A percentile compares a stretch with the other conserved stretches of the same genome.
These are phyloP conservation scores for Manihot esculenta DNA, from an alignment of 441 rosid species.

Conservation along the genomic window DNA sequence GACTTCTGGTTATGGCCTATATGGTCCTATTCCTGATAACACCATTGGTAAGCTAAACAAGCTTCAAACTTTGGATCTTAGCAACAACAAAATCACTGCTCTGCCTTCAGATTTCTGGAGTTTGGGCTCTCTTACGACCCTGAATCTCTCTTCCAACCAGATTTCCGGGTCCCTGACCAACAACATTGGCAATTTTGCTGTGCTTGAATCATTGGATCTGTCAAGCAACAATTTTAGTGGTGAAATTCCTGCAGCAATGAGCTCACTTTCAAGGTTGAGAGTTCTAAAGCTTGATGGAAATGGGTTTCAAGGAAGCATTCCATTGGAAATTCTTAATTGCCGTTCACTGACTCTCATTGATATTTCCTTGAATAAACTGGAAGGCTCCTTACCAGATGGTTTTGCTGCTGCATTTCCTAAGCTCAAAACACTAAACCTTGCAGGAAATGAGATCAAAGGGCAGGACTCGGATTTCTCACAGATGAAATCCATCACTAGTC, in stretches of 20 bases:
- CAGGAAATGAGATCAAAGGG: constrained; percentile 62
- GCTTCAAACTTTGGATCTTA: constrained; percentile 75
- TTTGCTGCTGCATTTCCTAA: constrained; percentile 72
- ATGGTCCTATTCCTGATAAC: constrained; percentile 75
- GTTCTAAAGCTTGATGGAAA: constrained; percentile 60
- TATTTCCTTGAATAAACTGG: constrained; percentile 67
- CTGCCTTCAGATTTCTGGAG: constrained; percentile 91
- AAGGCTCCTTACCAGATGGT: constrained; percentile 67
- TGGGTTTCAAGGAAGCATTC: constrained; percentile 58
- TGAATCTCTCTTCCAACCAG: constrained; percentile 68
- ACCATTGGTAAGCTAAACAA: constrained; percentile 84
- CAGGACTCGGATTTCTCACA: constrained; percentile 45
- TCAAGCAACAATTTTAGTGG: constrained; percentile 72
- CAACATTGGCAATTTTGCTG: constrained; percentile 81
- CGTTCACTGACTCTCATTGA: constrained; percentile 57
- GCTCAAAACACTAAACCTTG: constrained; percentile 63
- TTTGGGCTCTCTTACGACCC: constrained; percentile 58
- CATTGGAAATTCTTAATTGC: constrained; percentile 53
- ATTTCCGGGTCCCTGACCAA: constrained; percentile 67
- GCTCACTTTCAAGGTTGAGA: constrained; percentile 58
- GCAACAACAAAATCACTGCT: constrained; percentile 72
- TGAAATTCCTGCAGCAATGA: constrained; percentile 66
- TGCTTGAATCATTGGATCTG: constrained; percentile 64
- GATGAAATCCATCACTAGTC: constrained; percentile 53
- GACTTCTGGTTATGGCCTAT: constrained; percentile 61